Conservation (phyloP, 495 filamentous ascomycete genomes). For the Aspergillus haitiensis region DNA sequence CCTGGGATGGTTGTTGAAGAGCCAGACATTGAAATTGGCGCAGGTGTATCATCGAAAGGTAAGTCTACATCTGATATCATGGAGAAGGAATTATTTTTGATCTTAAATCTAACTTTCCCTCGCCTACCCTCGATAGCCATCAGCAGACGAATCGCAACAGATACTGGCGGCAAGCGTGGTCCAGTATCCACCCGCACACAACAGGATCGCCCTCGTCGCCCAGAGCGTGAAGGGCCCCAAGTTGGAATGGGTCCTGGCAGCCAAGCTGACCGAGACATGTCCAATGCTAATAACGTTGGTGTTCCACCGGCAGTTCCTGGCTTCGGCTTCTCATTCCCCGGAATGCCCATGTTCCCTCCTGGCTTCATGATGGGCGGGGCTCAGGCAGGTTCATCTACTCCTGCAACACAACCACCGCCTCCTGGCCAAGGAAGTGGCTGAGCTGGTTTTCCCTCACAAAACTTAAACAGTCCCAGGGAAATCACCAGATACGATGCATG, state of each 20-base stretch:
- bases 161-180: conserved; percentile 71
- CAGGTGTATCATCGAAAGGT: conserved; percentile 92
- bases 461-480: conserved; percentile 3
- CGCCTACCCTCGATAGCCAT: conserved; percentile 55
- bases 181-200: conserved; percentile 66
- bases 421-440: conserved; percentile 44
- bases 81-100: no score
- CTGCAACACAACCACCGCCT: conserved; percentile 45
- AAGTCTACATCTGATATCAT: conserved; percentile 11
- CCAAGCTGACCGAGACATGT: conserved; percentile 37
- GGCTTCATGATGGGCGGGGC: conserved; percentile 59
- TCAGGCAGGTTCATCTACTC: conserved; percentile 31
- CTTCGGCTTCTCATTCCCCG: conserved; percentile 65
- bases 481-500: conserved; percentile 11
- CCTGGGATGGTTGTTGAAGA: conserved; percentile 89
- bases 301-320: conserved; percentile 63
- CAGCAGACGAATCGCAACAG: conserved; percentile 76
- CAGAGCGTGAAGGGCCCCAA: conserved; percentile 36
- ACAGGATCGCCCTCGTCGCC: conserved; percentile 44
- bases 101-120: neutral
- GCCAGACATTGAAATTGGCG: conserved; percentile 97
- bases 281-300: conserved; percentile 52
- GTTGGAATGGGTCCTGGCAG: conserved; percentile 24
- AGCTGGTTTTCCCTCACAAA: conserved; percentile 6
- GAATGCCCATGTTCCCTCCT: conserved; percentile 69